Conservation (phyloP, 768 basidiomycete genomes). For the Pulveroboletus frians region DNA sequence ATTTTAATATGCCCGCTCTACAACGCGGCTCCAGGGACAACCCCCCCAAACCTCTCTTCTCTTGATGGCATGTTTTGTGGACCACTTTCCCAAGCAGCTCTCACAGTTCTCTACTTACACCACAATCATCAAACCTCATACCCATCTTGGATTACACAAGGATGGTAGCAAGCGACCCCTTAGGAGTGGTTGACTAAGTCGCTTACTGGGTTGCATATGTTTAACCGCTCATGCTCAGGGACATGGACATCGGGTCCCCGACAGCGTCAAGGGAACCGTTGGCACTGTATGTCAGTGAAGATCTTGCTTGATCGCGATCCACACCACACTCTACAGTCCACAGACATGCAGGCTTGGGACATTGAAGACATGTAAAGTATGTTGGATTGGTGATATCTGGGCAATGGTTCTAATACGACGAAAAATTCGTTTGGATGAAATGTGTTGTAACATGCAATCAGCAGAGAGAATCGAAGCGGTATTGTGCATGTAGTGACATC, state of each 20-base stretch:
- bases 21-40: neutral
- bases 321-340: neutral
- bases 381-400: neutral
- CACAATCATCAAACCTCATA: neutral
- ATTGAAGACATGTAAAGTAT: slow-evolving; percentile 9
- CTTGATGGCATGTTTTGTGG: neutral
- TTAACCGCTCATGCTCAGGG: neutral
- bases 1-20: neutral
- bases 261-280: neutral
- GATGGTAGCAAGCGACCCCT: too few relatives aligned
- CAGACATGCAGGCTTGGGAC: neutral
- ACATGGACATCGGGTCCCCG: neutral
- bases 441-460: neutral
- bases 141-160: neutral
- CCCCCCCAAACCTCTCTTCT: neutral
- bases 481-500: neutral
- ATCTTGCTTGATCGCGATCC: neutral
- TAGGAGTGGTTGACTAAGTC: too few relatives aligned
- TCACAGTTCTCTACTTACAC: neutral
- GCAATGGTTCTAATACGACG: neutral
- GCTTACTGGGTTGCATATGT: too few relatives aligned
- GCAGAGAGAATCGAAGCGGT: neutral
- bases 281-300: neutral
- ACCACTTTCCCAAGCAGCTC: too few relatives aligned
- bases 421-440: neutral